A percentile compares a stretch with the other conserved stretches of the same genome.
phyloP scores from a whole-genome alignment of 2,329 filamentous ascomycete genomes.

The Malbranchea cinnamomea region DNA sequence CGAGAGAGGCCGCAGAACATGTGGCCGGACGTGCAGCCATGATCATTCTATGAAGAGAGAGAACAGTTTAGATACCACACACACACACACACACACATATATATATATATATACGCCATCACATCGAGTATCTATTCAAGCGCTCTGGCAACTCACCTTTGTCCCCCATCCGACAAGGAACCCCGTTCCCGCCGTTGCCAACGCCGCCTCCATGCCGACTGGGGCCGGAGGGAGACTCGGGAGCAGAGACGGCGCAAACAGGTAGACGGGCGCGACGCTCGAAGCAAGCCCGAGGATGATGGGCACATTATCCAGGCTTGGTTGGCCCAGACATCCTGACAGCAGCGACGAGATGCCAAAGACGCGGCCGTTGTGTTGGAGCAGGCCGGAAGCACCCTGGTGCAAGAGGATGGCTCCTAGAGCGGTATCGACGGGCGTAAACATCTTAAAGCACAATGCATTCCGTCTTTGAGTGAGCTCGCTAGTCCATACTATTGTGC shows the following conservation, averaged over 20 bases:
- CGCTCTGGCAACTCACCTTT: constrained; percentile 27
- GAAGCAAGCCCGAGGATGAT: constrained; percentile 33
- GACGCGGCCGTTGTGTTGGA: constrained; percentile 37
- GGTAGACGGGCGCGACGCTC: constrained; percentile 28
- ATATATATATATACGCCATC: not conserved
- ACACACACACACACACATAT: not conserved
- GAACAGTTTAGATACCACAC: constrained; percentile 1
- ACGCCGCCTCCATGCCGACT: constrained; percentile 19
- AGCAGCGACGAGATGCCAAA: constrained; percentile 37
- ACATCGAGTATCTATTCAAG: not conserved
- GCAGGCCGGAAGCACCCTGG: constrained; percentile 34
- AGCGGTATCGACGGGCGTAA: constrained; percentile 37
- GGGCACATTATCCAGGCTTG: constrained; percentile 27
- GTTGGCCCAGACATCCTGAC: constrained; percentile 26
- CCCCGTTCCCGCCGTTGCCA: constrained; percentile 28
- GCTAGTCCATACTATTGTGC: no score
- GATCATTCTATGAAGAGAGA: constrained; percentile 21
- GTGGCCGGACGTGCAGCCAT: constrained; percentile 41
- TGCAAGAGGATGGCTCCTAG: constrained; percentile 37
- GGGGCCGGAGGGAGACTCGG: constrained; percentile 28
- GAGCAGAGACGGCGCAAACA: constrained; percentile 30
- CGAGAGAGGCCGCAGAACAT: constrained; percentile 40
- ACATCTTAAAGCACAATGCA: constrained; percentile 30
- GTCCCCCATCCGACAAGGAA: constrained; percentile 37
- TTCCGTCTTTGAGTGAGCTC: not conserved